Evolutionary conservation across 129 eudicot species (phyloP).

Genomic region (Glebionis coronaria): DNA sequence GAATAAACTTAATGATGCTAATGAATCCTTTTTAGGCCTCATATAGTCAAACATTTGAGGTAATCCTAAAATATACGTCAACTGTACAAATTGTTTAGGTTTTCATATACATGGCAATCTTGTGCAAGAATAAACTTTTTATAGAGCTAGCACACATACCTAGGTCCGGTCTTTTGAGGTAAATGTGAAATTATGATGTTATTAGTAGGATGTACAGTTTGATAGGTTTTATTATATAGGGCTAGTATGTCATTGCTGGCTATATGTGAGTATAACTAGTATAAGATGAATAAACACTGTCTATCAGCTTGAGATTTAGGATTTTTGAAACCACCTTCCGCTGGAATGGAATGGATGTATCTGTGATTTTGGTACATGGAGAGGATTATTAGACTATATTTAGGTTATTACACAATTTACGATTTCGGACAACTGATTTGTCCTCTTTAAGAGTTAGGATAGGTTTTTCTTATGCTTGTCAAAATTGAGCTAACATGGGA

Average conservation of each 20-base stretch:
- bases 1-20: not conserved
- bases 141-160: constrained; percentile 7
- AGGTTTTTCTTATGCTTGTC: not conserved
- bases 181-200: not conserved
- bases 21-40: not conserved
- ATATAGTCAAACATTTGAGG: not conserved
- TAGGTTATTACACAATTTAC: constrained; percentile 3
- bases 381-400: constrained; percentile 4
- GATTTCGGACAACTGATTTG: not conserved
- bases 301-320: constrained; percentile 10
- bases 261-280: not conserved
- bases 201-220: constrained; percentile 5
- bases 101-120: not conserved
- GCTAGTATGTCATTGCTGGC: not conserved
- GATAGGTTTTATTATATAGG: not conserved
- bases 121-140: not conserved
- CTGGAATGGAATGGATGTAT: constrained; percentile 1
- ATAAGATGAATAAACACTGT: not conserved
- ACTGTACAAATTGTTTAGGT: not conserved
- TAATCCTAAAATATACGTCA: not conserved
- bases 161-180: constrained; percentile 2
- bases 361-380: constrained; percentile 11
- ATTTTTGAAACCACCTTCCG: constrained; percentile 3
- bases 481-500: not conserved
- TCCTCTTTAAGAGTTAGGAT: constrained; percentile 19